A percentile compares a stretch with the other conserved stretches of the same genome.
phyloP scores from a whole-genome alignment of 2,329 filamentous ascomycete genomes.

The Colletotrichum acutatum region DNA sequence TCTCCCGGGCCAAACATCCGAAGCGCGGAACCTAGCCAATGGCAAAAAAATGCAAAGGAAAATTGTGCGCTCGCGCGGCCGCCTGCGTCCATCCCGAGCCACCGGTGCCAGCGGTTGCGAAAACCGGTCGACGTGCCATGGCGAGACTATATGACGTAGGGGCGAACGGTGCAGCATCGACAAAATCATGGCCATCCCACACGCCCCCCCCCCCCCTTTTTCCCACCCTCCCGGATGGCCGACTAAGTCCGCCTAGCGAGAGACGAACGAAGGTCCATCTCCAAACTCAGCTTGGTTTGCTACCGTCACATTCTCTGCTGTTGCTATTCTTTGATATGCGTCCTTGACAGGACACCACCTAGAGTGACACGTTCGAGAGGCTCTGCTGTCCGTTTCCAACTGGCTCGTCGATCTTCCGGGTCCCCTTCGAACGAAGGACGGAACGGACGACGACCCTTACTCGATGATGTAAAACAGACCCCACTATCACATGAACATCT shows the following conservation, averaged over 20 bases:
- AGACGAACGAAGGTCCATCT: not conserved
- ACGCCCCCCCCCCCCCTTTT: not conserved
- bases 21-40: constrained; percentile 17
- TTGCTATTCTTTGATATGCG: not conserved
- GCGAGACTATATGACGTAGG: constrained; percentile 22
- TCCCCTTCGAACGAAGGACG: not conserved
- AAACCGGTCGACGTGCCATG: not conserved
- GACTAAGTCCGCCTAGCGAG: not conserved
- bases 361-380: constrained; percentile 11
- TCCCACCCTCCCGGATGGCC: constrained; percentile 1
- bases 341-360: constrained; percentile 11
- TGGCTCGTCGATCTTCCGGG: constrained; percentile 2
- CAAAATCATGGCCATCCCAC: not conserved
- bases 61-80: not conserved
- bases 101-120: constrained; percentile 26
- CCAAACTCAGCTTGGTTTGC: not conserved
- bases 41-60: not conserved
- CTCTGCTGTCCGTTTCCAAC: constrained; percentile 24
- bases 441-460: not conserved
- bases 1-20: constrained; percentile 31
- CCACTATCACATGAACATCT: constrained; percentile 28
- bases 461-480: constrained; percentile 24
- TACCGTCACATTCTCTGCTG: not conserved
- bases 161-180: not conserved
- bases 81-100: constrained; percentile 12